Conservation (phyloP, 306 rosid species). For the Rubus idaeus region DNA sequence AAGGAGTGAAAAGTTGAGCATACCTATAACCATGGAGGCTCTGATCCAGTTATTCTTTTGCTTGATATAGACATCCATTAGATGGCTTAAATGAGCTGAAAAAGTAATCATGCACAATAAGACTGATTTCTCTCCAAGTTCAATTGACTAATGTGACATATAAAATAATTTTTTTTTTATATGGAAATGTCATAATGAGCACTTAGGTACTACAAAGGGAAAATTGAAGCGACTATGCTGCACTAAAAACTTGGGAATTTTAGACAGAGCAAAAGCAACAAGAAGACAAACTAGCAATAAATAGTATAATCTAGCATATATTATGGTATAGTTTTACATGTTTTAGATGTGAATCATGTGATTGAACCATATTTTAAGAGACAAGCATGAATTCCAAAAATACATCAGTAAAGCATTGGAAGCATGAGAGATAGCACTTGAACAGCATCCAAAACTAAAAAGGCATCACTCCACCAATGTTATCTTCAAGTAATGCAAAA, state of each 20-base stretch:
- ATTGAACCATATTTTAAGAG: background rate
- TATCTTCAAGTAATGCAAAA: background rate
- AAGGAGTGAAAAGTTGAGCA: conserved; percentile 20
- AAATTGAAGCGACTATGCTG: background rate
- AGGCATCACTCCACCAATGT: background rate
- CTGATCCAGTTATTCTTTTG: conserved; percentile 62
- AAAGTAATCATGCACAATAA: conserved; percentile 23
- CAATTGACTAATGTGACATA: conserved; percentile 13
- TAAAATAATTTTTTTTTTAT: background rate
- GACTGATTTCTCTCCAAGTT: conserved; percentile 17
- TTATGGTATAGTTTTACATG: background rate
- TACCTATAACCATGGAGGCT: conserved; percentile 69
- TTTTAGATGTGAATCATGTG: background rate
- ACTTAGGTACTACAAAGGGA: background rate
- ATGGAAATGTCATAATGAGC: background rate
- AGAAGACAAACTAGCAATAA: background rate
- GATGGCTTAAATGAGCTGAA: conserved; percentile 95
- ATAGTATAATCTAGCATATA: background rate
- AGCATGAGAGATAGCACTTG: background rate
- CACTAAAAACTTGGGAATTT: background rate
- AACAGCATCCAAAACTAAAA: background rate
- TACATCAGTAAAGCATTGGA: background rate
- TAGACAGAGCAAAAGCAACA: background rate
- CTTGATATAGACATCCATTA: conserved; percentile 69
- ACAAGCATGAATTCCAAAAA: background rate